phyloP scores from a whole-genome alignment of 139 green algal genomes.

The Nannochloris sp. region DNA sequence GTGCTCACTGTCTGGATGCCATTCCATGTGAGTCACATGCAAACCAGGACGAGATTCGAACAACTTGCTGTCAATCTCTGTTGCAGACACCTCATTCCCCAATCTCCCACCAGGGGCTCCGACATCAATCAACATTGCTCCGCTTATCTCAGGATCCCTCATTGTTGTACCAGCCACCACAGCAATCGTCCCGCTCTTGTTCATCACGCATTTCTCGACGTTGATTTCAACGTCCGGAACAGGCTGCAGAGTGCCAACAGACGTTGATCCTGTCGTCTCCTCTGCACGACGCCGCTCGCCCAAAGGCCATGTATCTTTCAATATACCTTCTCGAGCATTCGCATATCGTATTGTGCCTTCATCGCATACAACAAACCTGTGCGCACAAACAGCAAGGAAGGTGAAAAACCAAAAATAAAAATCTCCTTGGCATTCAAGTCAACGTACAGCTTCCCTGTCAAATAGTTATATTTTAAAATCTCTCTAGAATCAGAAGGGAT shows the following conservation, averaged over 20 bases:
- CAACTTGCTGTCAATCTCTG: conserved; percentile 21
- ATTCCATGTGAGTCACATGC: conserved; percentile 26
- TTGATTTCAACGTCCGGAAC: conserved; percentile 18
- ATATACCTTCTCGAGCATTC: neutral
- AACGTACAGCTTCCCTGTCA: conserved; percentile 17
- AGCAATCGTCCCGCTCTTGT: conserved; percentile 14
- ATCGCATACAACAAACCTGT: neutral
- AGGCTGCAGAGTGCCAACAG: conserved; percentile 6
- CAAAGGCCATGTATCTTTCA: neutral
- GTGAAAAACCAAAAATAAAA: too few relatives aligned
- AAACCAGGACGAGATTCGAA: conserved; percentile 28
- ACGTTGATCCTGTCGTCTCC: neutral
- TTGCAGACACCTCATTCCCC: conserved; percentile 3
- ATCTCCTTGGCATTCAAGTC: too few relatives aligned
- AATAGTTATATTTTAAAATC: conserved; percentile 17
- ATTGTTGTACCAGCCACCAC: conserved; percentile 9
- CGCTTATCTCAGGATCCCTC: conserved; percentile 20
- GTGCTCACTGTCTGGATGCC: conserved; percentile 33
- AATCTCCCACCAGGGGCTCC: neutral
- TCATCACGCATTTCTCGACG: conserved; percentile 9
- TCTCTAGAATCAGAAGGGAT: conserved; percentile 7
- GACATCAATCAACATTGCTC: conserved; percentile 9
- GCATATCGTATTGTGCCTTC: neutral
- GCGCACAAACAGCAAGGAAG: too few relatives aligned
- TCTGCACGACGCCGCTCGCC: neutral